These are phyloP conservation scores for Calophaca sinica DNA, from an alignment of 306 rosid species.

Conservation along the genomic window DNA sequence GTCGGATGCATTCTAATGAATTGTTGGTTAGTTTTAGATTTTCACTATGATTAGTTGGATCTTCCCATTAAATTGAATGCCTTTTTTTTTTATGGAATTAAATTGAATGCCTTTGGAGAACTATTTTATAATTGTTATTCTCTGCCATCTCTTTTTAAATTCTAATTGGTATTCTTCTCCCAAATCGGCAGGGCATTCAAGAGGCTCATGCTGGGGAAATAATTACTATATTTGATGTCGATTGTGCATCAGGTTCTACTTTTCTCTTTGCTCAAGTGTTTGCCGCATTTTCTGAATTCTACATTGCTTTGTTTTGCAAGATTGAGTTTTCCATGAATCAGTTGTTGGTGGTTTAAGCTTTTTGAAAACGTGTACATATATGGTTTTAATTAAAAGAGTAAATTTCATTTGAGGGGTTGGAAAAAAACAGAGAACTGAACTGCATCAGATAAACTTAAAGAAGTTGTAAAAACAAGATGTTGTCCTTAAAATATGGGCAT, in stretches of 20 bases:
- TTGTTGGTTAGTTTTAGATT: constrained; percentile 67
- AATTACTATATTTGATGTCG: constrained; percentile 94
- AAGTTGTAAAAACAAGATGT: neutral
- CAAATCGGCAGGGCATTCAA: constrained; percentile 77
- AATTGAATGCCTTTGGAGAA: constrained; percentile 25
- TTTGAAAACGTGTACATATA: neutral
- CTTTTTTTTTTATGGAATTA: neutral
- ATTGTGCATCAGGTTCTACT: constrained; percentile 88
- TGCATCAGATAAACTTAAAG: neutral
- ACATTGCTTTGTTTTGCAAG: neutral
- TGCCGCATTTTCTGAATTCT: constrained; percentile 1
- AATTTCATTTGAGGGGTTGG: no score
- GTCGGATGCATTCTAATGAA: constrained; percentile 85
- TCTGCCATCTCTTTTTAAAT: neutral
- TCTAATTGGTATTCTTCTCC: constrained; percentile 28
- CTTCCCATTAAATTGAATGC: constrained; percentile 37
- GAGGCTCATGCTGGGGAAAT: constrained; percentile 97
- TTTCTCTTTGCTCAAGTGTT: constrained; percentile 17
- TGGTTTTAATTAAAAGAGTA: no score
- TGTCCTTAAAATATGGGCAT: no score
- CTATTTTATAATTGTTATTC: neutral
- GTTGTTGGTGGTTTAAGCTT: constrained; percentile 28
- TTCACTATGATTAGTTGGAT: neutral
- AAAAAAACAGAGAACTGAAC: neutral
- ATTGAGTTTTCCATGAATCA: neutral